Conservation (phyloP, 495 filamentous ascomycete genomes). For the Letharia columbiana region DNA sequence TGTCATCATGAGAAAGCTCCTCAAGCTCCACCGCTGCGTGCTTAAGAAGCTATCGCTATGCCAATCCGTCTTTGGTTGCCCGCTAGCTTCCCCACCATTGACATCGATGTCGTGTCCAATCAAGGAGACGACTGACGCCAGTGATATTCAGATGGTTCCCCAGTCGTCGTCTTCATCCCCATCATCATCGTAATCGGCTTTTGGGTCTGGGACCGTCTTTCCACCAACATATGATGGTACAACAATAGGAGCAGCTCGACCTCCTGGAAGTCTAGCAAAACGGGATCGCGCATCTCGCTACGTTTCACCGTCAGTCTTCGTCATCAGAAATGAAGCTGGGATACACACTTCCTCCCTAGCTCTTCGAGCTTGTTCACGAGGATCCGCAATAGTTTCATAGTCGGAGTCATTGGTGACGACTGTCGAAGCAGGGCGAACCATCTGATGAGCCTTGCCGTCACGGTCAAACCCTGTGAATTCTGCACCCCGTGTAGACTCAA, state of each 20-base stretch:
- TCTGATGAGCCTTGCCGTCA: slow-evolving; percentile 19
- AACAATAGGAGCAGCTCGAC: background rate
- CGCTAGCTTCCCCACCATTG: background rate
- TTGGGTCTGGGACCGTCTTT: background rate
- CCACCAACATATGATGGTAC: background rate
- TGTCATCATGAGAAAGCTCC: background rate
- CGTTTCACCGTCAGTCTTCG: background rate
- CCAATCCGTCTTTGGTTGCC: background rate
- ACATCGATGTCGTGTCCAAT: background rate
- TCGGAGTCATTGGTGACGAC: background rate
- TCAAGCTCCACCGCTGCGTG: background rate
- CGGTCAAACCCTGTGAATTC: slow-evolving; percentile 22
- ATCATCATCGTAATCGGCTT: background rate
- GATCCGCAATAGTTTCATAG: background rate
- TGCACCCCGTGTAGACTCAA: background rate
- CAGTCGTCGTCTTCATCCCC: background rate
- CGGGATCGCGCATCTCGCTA: background rate
- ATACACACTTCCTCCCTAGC: background rate
- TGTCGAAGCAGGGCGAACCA: slow-evolving; percentile 11
- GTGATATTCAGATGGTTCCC: background rate
- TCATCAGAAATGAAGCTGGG: background rate
- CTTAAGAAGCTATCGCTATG: background rate
- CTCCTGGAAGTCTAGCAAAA: background rate
- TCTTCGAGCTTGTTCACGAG: background rate
- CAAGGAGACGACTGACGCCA: background rate